A percentile compares a stretch with the other conserved stretches of the same genome.
Conservation (phyloP, 2,329 filamentous ascomycete genomes). For the Claviceps monticola region DNA sequence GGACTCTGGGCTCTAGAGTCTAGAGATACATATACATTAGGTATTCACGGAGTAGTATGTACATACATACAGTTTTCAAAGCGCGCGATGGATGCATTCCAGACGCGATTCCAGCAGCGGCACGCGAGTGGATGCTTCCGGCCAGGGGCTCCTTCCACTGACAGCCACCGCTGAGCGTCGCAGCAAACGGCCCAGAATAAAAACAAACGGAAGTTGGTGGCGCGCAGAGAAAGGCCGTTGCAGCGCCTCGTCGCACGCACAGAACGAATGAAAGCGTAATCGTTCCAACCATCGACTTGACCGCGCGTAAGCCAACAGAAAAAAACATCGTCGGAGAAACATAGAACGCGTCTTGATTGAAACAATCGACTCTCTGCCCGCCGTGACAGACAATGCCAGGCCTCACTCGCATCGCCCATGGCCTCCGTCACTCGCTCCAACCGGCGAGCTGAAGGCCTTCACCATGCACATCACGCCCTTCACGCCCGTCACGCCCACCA, state of each 20-base stretch:
- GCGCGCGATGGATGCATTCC: too few relatives aligned
- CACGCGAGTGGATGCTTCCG: not conserved
- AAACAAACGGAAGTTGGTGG: not conserved
- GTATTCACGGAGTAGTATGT: too few relatives aligned
- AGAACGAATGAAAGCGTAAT: not conserved
- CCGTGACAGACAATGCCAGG: constrained; percentile 23
- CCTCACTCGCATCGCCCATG: constrained; percentile 27
- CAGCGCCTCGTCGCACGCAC: not conserved
- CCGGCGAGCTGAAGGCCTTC: constrained; percentile 33
- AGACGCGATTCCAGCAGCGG: too few relatives aligned
- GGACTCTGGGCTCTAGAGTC: too few relatives aligned
- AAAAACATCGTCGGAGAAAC: not conserved
- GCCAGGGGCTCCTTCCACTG: not conserved
- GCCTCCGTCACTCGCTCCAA: constrained; percentile 38
- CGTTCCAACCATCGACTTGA: not conserved
- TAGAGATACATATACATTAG: too few relatives aligned
- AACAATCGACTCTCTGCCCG: constrained; percentile 6
- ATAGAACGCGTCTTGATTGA: constrained; percentile 3
- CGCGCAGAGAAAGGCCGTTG: not conserved
- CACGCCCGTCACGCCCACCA: constrained; percentile 9
- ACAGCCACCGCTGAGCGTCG: not conserved
- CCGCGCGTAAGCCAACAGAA: not conserved
- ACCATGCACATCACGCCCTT: constrained; percentile 14
- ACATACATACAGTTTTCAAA: too few relatives aligned
- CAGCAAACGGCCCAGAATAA: not conserved